A percentile compares a stretch with the other conserved stretches of the same genome.
These are phyloP conservation scores for Microdochium paspali DNA, from an alignment of 2,329 filamentous ascomycete species.

Conservation along the genomic window DNA sequence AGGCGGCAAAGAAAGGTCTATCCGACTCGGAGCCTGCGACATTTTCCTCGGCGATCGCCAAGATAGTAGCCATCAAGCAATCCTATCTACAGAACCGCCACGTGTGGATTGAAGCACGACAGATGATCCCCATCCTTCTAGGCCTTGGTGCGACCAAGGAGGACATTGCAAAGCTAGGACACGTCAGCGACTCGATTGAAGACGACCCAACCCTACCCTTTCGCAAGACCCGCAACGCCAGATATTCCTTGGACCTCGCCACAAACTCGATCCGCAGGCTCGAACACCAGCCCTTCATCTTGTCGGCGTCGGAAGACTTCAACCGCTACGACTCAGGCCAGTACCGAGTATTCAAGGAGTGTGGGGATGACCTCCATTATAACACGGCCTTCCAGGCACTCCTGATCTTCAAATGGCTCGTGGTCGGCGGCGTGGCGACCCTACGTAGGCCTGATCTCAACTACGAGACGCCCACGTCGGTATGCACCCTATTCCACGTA, in stretches of 20 bases:
- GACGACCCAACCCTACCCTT: conserved; percentile 17
- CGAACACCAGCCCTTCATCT: conserved; percentile 17
- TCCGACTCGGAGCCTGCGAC: neutral
- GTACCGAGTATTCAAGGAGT: conserved; percentile 17
- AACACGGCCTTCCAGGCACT: neutral
- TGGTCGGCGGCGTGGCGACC: conserved; percentile 1
- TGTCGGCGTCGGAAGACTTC: conserved; percentile 18
- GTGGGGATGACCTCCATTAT: conserved; percentile 9
- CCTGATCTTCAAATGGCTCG: neutral
- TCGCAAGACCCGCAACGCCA: conserved; percentile 13
- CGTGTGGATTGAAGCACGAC: conserved; percentile 13
- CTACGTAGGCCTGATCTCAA: conserved; percentile 13
- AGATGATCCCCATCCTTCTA: conserved; percentile 13
- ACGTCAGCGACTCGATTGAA: conserved; percentile 3
- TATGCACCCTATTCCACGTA: conserved; percentile 18
- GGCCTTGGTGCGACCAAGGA: too few species aligned
- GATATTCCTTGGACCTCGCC: conserved; percentile 16
- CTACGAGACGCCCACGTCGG: conserved; percentile 15
- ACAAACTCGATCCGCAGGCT: conserved; percentile 14
- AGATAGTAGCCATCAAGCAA: conserved; percentile 11
- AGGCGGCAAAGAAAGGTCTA: neutral
- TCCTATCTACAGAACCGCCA: conserved; percentile 13
- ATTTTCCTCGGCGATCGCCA: conserved; percentile 6
- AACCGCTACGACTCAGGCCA: conserved; percentile 19
- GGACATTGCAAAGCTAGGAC: too few species aligned